phyloP scores from a whole-genome alignment of 2,329 filamentous ascomycete genomes.

The Kalaharituber pfeilii region DNA sequence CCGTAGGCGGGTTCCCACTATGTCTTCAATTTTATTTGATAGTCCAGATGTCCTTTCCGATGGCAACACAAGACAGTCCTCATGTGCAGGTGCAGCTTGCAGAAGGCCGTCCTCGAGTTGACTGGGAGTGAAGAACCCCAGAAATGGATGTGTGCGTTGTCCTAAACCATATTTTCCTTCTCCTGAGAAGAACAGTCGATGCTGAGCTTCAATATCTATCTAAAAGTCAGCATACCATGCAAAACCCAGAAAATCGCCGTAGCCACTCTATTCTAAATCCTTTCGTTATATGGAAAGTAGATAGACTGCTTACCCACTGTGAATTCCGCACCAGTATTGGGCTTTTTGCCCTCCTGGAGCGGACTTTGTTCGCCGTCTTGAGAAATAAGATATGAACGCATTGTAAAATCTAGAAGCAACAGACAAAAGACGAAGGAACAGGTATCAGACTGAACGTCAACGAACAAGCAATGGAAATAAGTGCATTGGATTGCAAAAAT shows the following conservation, averaged over 20 bases:
- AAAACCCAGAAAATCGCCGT: background rate
- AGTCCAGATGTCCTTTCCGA: background rate
- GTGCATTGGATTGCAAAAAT: background rate
- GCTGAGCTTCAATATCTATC: background rate
- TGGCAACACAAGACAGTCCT: background rate
- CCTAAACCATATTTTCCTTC: background rate
- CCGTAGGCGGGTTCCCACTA: background rate
- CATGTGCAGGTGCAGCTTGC: background rate
- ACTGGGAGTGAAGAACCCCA: background rate
- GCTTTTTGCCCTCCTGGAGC: background rate
- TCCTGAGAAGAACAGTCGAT: background rate
- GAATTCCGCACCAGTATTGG: background rate
- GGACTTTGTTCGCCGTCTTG: background rate
- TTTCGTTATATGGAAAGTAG: too few relatives aligned
- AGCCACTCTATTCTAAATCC: too few relatives aligned
- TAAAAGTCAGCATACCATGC: background rate
- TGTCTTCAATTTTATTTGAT: background rate
- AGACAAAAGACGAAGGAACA: background rate
- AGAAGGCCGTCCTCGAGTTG: background rate
- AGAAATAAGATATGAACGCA: background rate
- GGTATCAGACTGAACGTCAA: too few relatives aligned
- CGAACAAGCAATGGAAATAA: background rate
- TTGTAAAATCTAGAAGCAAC: background rate
- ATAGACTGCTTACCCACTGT: background rate
- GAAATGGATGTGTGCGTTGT: background rate